Evolutionary conservation across 73 alveolate genomes (phyloP).

Genomic region (Blepharisma japonicum): DNA sequence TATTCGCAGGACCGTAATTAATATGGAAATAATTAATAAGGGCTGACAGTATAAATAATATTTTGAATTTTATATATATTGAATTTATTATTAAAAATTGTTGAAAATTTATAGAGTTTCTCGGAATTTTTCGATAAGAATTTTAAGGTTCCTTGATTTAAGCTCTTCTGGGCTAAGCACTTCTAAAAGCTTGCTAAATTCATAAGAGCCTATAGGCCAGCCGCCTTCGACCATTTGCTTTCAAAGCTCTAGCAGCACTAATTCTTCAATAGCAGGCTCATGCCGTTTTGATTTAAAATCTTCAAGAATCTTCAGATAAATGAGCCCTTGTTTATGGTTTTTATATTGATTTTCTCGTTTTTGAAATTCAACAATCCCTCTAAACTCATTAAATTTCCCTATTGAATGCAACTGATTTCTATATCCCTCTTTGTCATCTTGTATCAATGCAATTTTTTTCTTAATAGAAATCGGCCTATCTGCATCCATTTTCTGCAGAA

Average conservation of each 20-base stretch:
- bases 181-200: not conserved
- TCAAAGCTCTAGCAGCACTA: conserved; percentile 5
- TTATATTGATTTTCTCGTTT: not conserved
- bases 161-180: not conserved
- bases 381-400: conserved; percentile 17
- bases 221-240: not conserved
- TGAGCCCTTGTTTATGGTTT: not conserved
- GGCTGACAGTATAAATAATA: no score
- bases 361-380: not conserved
- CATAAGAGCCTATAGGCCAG: not conserved
- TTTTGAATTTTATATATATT: no score
- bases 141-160: no score
- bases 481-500: not conserved
- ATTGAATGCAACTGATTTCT: conserved; percentile 5
- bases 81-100: no score
- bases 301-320: not conserved
- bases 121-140: no score
- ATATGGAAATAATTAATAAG: no score
- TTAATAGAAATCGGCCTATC: conserved; percentile 22
- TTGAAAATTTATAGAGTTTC: no score
- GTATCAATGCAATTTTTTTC: conserved; percentile 9
- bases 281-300: conserved; percentile 17
- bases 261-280: conserved; percentile 13
- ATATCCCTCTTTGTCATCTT: not conserved
- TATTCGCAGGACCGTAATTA: no score